Evolutionary conservation across 345 rosid species (phyloP), one percentile per base, ranked within the genome.

Genomic region (Corchorus olitorius): DNA sequence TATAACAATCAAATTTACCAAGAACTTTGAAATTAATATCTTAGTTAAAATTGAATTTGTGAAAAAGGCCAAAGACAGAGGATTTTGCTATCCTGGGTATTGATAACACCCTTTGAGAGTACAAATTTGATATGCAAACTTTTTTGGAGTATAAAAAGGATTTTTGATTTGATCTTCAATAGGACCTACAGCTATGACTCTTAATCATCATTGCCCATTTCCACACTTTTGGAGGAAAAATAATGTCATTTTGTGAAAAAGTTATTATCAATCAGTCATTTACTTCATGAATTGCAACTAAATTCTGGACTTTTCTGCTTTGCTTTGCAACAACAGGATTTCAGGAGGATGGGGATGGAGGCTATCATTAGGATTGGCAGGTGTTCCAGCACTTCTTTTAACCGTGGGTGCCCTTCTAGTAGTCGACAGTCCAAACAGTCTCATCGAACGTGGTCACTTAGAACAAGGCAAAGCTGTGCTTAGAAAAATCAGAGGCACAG

Each of bases 311-410:
- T 65, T 62, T 34, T 50, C n/a, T 70, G 20, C 37, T 15, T 48
- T 79, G 33, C 20, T 19, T 74, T 17, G 43, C 70, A 10, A 53
- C 50, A 41, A 83, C 84, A 95, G 99, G 83, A 95, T 95, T 0
- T 48, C 49, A 19, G 89, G 80, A n/a, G 97, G 94, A 50, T 92
- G 97, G 97, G 99, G 99, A 15, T 93, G 99, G 99, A 92, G 99
- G 61, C 59, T 96, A 17, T 96, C 99, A 17, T 55, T 96, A 74
- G 99, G 93, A 1, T 78, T 96, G 70, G 98, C 99, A 0, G 99
- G 97, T 11, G 80, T 96, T 43, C 99, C 99, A 35, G 99, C 98
- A 37, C 27, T 81, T 77, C 88, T 96, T 33, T 78, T 96, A 72
- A 96, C 98, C 55, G 41, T 80, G 1, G 99, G 99, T 41, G 91